Evolutionary conservation across 2,329 filamentous ascomycete species (phyloP).

Genomic region (Aspergillus unguis): DNA sequence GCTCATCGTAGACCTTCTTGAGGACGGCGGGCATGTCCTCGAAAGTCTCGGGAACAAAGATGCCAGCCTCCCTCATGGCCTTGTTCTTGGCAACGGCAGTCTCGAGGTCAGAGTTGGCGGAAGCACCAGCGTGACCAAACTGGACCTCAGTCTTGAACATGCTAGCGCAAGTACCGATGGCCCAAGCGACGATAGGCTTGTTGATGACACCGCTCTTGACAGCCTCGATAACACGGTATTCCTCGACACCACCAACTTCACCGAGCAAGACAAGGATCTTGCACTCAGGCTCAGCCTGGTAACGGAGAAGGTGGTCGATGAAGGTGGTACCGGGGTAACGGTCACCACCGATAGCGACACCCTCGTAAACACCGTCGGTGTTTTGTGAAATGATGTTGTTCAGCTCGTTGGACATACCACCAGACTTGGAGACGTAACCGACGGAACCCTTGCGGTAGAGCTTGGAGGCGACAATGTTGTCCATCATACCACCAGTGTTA

Average conservation of each 20-base stretch:
- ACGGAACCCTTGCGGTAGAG: constrained; percentile 99
- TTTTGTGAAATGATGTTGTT: constrained; percentile 99
- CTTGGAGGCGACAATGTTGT: constrained; percentile 99
- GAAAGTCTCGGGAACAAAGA: constrained; percentile 92
- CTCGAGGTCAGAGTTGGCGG: constrained; percentile 99
- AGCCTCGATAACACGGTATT: constrained; percentile 98
- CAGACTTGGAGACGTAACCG: constrained; percentile 99
- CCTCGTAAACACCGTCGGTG: constrained; percentile 98
- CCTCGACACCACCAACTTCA: constrained; percentile 98
- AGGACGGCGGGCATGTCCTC: constrained; percentile 84
- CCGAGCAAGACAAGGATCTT: constrained; percentile 95
- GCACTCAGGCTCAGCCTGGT: constrained; percentile 94
- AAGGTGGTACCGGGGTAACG: constrained; percentile 98
- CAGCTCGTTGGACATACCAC: constrained; percentile 99
- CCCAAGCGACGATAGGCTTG: constrained; percentile 99
- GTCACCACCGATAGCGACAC: constrained; percentile 98
- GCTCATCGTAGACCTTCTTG: constrained; percentile 78
- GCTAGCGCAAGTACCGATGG: constrained; percentile 97
- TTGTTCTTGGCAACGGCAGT: constrained; percentile 96
- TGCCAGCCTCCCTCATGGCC: constrained; percentile 90
- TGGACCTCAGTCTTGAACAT: constrained; percentile 99
- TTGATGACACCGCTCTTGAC: constrained; percentile 92
- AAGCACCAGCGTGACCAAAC: constrained; percentile 97
- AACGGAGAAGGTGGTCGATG: constrained; percentile 96
- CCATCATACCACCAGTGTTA: constrained; percentile 99